Percentiles rank a stretch among this genome's conserved stretches.
These are phyloP conservation scores for Russula lepida DNA, from an alignment of 768 basidiomycete species.

Conservation along the genomic window DNA sequence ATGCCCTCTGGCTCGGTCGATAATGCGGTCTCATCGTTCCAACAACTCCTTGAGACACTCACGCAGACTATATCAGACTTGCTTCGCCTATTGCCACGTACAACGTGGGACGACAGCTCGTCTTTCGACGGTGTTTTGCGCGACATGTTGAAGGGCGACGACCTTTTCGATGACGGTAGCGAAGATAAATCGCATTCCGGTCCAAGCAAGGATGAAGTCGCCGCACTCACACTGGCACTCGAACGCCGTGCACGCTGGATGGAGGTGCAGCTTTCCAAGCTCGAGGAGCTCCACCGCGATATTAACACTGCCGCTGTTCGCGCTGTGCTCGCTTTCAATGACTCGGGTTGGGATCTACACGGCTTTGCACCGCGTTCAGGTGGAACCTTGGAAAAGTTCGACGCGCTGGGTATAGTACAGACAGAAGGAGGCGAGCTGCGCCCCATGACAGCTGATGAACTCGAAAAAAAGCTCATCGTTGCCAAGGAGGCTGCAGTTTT, in stretches of 20 bases:
- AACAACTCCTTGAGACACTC: conserved; percentile 78
- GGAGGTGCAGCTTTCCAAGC: conserved; percentile 82
- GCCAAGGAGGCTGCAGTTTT: conserved; percentile 65
- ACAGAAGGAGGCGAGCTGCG: conserved; percentile 37
- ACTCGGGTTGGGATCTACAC: conserved; percentile 73
- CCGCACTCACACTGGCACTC: conserved; percentile 70
- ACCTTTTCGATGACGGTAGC: conserved; percentile 67
- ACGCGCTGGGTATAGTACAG: conserved; percentile 46
- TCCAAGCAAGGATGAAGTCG: conserved; percentile 72
- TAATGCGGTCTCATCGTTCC: conserved; percentile 83
- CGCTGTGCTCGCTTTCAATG: conserved; percentile 75
- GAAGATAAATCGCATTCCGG: conserved; percentile 49
- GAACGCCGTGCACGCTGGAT: conserved; percentile 90
- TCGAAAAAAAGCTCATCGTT: conserved; percentile 63
- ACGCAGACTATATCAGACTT: conserved; percentile 87
- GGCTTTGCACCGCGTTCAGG: conserved; percentile 63
- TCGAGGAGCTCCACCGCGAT: conserved; percentile 83
- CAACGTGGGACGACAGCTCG: conserved; percentile 85
- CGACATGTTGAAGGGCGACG: conserved; percentile 85
- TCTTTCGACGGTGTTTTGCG: conserved; percentile 80
- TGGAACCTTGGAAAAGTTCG: conserved; percentile 59
- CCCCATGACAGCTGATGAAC: conserved; percentile 58
- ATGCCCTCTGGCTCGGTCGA: conserved; percentile 86
- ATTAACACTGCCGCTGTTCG: conserved; percentile 84
- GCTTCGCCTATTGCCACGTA: conserved; percentile 74